Conservation (phyloP, 306 rosid genomes). For the Myrica gale region DNA sequence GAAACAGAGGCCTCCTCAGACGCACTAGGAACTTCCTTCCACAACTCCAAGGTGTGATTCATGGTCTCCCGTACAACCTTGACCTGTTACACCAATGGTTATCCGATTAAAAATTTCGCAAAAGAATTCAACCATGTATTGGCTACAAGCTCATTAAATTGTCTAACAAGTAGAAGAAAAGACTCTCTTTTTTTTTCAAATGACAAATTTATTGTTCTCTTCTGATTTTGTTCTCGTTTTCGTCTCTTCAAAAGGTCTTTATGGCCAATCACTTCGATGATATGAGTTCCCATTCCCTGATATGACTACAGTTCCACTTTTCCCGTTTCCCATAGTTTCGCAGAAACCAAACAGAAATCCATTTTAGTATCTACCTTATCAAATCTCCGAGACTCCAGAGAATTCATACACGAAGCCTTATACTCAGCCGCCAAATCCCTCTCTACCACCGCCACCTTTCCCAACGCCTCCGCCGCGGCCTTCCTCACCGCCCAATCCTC, state of each 20-base stretch:
- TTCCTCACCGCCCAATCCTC: constrained; percentile 97
- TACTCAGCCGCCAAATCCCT: constrained; percentile 54
- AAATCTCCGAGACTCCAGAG: constrained; percentile 80
- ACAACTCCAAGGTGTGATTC: constrained; percentile 72
- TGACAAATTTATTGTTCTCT: background rate
- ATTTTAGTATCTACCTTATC: constrained; percentile 61
- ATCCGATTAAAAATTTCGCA: constrained; percentile 1
- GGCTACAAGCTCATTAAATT: background rate
- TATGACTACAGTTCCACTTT: constrained; percentile 2
- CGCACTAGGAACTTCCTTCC: constrained; percentile 62
- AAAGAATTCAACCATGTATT: background rate
- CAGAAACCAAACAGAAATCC: constrained; percentile 14
- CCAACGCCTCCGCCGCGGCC: constrained; percentile 80
- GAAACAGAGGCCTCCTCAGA: constrained; percentile 42
- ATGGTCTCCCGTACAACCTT: constrained; percentile 88
- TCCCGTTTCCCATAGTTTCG: constrained; percentile 10
- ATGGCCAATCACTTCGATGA: background rate
- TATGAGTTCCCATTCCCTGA: background rate
- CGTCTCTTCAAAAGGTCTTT: constrained; percentile 1
- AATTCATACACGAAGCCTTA: constrained; percentile 59
- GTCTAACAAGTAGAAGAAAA: background rate
- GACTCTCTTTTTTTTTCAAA: background rate
- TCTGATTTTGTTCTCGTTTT: constrained; percentile 4
- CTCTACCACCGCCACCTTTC: constrained; percentile 67
- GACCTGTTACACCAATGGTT: constrained; percentile 49